Evolutionary conservation across 2,329 filamentous ascomycete genomes (phyloP).

Genomic region (Colletotrichum lupini): DNA sequence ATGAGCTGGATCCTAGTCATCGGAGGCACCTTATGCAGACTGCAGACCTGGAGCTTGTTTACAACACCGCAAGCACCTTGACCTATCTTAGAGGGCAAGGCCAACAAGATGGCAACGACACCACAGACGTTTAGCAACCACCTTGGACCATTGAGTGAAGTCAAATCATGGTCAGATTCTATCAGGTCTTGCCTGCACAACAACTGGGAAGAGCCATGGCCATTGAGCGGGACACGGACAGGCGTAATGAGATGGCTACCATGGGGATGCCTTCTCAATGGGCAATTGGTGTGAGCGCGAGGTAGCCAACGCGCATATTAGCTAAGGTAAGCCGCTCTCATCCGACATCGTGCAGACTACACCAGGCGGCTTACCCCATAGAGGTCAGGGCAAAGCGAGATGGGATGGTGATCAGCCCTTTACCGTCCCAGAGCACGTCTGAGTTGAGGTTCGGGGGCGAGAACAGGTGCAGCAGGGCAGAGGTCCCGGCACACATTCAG

Average conservation of each 20-base stretch:
- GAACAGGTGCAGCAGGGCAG: slow-evolving; percentile 21
- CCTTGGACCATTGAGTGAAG: neutral
- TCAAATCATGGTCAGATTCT: neutral
- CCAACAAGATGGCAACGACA: neutral
- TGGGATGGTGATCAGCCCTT: slow-evolving; percentile 19
- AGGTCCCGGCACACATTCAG: slow-evolving; percentile 1
- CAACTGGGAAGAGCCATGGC: slow-evolving; percentile 12
- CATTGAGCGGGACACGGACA: slow-evolving; percentile 15
- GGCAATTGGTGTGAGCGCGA: neutral
- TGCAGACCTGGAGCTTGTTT: slow-evolving; percentile 29
- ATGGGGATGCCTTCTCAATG: neutral
- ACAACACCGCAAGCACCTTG: neutral
- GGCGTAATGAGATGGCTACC: neutral
- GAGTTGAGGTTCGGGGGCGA: slow-evolving; percentile 21
- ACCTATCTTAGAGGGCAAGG: neutral
- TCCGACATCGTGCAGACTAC: neutral
- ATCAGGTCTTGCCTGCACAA: slow-evolving; percentile 13
- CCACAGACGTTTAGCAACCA: neutral
- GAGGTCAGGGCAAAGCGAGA: slow-evolving; percentile 10
- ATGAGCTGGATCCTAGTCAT: neutral
- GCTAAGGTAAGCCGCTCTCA: slow-evolving; percentile 1
- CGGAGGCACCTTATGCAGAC: neutral
- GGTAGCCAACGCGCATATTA: neutral
- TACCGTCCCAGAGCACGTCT: slow-evolving; percentile 11
- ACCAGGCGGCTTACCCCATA: slow-evolving; percentile 1